Conservation (phyloP, 768 basidiomycete species). For the Harrya chromipes region DNA sequence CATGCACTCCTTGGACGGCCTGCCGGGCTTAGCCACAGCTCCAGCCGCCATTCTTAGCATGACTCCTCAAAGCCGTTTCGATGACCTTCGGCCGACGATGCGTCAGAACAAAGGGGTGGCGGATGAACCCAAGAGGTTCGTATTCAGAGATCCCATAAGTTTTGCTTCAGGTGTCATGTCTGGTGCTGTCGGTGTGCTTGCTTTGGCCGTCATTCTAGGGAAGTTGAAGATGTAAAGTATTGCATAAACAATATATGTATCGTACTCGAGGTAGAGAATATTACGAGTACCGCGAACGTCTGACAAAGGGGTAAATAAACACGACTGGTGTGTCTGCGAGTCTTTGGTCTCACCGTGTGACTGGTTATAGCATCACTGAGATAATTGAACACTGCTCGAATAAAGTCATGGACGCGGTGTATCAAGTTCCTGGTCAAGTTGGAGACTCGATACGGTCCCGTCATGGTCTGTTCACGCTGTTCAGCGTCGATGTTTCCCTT, state of each 20-base stretch:
- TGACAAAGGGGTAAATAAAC: too few species aligned
- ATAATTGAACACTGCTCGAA: too few species aligned
- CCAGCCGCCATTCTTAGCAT: slow-evolving; percentile 16
- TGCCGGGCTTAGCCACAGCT: slow-evolving; percentile 44
- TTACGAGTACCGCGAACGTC: too few species aligned
- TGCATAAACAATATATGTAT: too few species aligned
- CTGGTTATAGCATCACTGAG: too few species aligned
- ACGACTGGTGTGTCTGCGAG: too few species aligned
- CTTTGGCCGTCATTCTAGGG: slow-evolving; percentile 6
- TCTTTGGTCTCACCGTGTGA: too few species aligned
- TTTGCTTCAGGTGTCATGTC: slow-evolving; percentile 20
- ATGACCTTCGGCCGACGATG: slow-evolving; percentile 18
- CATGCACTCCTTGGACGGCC: slow-evolving; percentile 53
- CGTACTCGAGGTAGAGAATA: not conserved
- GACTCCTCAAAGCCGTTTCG: slow-evolving; percentile 14
- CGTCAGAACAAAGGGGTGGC: not conserved
- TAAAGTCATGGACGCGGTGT: too few species aligned
- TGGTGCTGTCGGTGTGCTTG: slow-evolving; percentile 10
- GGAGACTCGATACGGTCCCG: too few species aligned
- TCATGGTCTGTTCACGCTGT: too few species aligned
- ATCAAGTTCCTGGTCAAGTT: too few species aligned
- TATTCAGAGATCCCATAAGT: slow-evolving; percentile 3
- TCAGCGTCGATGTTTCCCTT: too few species aligned
- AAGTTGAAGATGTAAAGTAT: slow-evolving; percentile 3
- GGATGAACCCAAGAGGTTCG: not conserved